These are phyloP conservation scores for Termitomyces sp. DNA, from an alignment of 768 basidiomycete species.

Conservation along the genomic window DNA sequence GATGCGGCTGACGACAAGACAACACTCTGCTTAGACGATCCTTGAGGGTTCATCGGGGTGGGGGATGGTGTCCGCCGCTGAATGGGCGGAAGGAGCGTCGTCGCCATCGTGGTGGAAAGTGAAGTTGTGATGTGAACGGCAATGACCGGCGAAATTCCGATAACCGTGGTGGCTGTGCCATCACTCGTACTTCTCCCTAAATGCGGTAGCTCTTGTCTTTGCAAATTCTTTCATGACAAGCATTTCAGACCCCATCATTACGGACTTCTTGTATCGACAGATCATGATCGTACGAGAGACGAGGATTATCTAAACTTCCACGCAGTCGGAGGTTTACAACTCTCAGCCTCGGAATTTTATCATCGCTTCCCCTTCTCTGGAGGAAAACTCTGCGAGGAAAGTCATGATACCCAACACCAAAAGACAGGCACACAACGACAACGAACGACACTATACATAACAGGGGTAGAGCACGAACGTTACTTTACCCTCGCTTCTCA, in stretches of 20 bases:
- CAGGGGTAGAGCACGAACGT: too few relatives aligned
- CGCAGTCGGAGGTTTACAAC: too few relatives aligned
- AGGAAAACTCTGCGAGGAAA: too few relatives aligned
- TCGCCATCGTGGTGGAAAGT: slow-evolving; percentile 8
- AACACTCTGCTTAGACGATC: slow-evolving; percentile 17
- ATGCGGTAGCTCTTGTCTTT: background rate
- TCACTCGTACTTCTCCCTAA: background rate
- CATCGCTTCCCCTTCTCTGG: too few relatives aligned
- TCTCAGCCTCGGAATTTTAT: background rate
- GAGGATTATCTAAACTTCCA: too few relatives aligned
- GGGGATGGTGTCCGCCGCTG: slow-evolving; percentile 23
- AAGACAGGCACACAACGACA: too few relatives aligned
- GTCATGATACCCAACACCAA: too few relatives aligned
- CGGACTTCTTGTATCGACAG: background rate
- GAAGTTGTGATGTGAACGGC: background rate
- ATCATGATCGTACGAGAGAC: background rate
- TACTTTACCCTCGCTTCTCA: too few relatives aligned
- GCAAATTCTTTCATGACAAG: background rate
- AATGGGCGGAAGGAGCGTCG: slow-evolving; percentile 2
- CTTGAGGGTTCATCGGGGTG: slow-evolving; percentile 8
- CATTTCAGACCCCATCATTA: background rate
- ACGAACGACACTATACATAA: too few relatives aligned
- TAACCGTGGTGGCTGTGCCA: slow-evolving; percentile 1
- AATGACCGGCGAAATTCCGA: background rate
- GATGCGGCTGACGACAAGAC: slow-evolving; percentile 29